Evolutionary conservation across 306 rosid genomes (phyloP).

Genomic region (Argentina anserina): DNA sequence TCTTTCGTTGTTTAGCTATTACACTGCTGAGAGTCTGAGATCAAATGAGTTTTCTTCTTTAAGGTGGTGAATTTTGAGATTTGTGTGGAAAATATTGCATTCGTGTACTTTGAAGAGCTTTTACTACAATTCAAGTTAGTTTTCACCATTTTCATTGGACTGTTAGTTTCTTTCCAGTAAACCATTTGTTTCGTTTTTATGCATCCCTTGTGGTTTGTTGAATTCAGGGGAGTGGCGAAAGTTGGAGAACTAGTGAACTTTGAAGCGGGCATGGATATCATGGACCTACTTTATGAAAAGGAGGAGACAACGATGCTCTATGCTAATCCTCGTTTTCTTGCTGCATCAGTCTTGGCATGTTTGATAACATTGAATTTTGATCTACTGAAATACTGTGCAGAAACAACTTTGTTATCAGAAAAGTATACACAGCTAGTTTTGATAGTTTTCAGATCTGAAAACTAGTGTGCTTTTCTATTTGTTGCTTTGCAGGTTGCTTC

Average conservation of each 20-base stretch:
- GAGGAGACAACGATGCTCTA: conserved; percentile 54
- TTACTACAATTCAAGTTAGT: conserved; percentile 61
- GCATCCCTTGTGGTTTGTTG: conserved; percentile 24
- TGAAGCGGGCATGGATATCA: conserved; percentile 70
- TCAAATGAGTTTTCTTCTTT: conserved; percentile 15
- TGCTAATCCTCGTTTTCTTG: conserved; percentile 53
- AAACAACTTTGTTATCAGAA: not conserved
- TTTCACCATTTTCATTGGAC: not conserved
- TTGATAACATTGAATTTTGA: not conserved
- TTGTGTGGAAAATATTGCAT: conserved; percentile 61
- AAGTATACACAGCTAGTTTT: not conserved
- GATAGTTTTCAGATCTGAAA: too few relatives aligned
- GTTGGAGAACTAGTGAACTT: conserved; percentile 72
- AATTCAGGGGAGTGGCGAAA: conserved; percentile 65
- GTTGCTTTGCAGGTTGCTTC: conserved; percentile 57
- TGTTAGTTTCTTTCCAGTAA: not conserved
- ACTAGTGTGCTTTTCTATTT: not conserved
- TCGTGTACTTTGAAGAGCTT: conserved; percentile 65
- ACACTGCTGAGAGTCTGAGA: conserved; percentile 13
- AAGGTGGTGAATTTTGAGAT: conserved; percentile 84
- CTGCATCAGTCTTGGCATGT: conserved; percentile 78
- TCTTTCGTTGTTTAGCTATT: not conserved
- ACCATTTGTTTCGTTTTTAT: not conserved
- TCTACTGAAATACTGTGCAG: not conserved
- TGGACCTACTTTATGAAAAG: conserved; percentile 87